phyloP scores from a whole-genome alignment of 371 early-diverging fungal species.

The Lichtheimia hyalospora region DNA sequence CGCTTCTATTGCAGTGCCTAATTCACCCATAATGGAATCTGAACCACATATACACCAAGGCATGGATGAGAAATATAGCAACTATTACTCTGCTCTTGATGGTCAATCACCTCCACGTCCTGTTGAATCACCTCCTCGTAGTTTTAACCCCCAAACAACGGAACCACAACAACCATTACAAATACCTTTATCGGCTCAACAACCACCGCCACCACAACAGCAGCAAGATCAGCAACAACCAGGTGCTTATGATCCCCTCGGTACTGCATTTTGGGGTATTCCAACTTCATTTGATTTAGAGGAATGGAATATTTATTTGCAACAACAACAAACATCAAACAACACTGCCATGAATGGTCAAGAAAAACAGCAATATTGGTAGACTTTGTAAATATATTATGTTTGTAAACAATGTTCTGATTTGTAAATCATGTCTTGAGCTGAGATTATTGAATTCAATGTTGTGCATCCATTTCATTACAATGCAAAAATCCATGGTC shows the following conservation, averaged over 20 bases:
- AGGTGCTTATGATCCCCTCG: constrained; percentile 16
- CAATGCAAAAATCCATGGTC: too few species aligned
- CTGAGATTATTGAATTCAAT: too few species aligned
- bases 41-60: constrained; percentile 1
- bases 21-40: constrained; percentile 29
- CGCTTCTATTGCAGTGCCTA: constrained; percentile 32
- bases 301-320: constrained; percentile 27
- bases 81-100: constrained; percentile 2
- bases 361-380: background rate
- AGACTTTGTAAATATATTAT: background rate
- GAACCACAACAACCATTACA: background rate
- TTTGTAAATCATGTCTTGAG: too few species aligned
- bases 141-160: background rate
- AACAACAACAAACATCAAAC: constrained; percentile 3
- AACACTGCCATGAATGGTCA: background rate
- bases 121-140: background rate
- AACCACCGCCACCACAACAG: background rate
- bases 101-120: constrained; percentile 8
- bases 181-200: background rate
- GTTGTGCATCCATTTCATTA: too few species aligned
- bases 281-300: constrained; percentile 25
- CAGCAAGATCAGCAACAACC: background rate
- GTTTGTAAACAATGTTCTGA: too few species aligned
- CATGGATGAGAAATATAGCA: constrained; percentile 13
- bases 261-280: constrained; percentile 26